Evolutionary conservation across 805 yeast species (phyloP).

Genomic region (Zygotorulaspora florentina): DNA sequence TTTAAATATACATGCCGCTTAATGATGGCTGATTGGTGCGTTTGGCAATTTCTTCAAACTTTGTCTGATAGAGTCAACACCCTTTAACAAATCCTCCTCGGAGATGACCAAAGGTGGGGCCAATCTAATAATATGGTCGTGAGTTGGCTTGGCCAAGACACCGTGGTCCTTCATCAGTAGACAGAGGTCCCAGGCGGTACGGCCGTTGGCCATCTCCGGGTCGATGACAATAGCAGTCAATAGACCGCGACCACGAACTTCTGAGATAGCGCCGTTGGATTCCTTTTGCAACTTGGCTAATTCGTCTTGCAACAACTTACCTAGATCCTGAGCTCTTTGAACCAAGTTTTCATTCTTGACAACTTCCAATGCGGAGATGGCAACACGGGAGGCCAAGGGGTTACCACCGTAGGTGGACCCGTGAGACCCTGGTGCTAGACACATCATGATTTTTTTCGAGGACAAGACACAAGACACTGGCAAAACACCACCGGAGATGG

Average conservation of each 20-base stretch:
- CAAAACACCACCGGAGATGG: conserved; percentile 89
- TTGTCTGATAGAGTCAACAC: conserved; percentile 62
- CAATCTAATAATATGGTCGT: conserved; percentile 88
- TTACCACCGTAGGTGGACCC: conserved; percentile 98
- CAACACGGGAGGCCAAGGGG: conserved; percentile 89
- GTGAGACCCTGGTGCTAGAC: conserved; percentile 91
- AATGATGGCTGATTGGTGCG: conserved; percentile 14
- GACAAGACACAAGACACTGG: conserved; percentile 92
- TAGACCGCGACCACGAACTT: conserved; percentile 80
- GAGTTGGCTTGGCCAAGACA: conserved; percentile 93
- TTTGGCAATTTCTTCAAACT: conserved; percentile 12
- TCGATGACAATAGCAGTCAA: conserved; percentile 90
- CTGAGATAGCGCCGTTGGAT: conserved; percentile 52
- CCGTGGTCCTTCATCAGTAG: conserved; percentile 83
- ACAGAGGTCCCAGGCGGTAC: conserved; percentile 96
- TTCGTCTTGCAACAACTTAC: conserved; percentile 61
- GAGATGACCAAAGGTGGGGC: conserved; percentile 95
- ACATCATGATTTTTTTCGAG: conserved; percentile 83
- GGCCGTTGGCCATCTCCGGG: conserved; percentile 74
- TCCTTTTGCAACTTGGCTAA: conserved; percentile 49
- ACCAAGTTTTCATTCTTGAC: conserved; percentile 82
- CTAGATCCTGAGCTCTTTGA: conserved; percentile 69
- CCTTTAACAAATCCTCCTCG: conserved; percentile 77
- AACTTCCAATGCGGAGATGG: conserved; percentile 89
- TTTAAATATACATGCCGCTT: neutral